Base-by-base conservation (phyloP, 768 basidiomycete genomes). In the Lentinus brumalis region DNA sequence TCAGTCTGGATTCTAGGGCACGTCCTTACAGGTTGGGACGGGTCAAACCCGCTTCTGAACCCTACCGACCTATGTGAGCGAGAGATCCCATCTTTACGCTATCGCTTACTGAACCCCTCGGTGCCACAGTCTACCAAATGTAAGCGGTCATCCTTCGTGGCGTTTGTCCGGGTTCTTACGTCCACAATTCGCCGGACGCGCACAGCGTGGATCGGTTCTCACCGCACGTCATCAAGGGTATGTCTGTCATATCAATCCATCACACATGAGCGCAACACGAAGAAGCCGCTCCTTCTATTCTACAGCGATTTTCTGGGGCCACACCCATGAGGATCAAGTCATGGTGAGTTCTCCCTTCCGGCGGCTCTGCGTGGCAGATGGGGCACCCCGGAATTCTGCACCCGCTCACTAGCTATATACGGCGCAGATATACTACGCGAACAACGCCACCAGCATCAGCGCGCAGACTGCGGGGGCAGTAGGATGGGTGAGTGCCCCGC, bases 141-240 rank as follows among this genome's bases (percentile, higher is more conserved):
- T 83, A 56, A 56, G 75, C 54, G 11, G 35, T 35, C 35, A 10
- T 8, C 61, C 26, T 35, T 9, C 40, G 14, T 35, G 40, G n/a
- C 47, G 15, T 26, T 49, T 21, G 2, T n/a, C 14, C 45, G 14
- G 26, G 14, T 10, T 31, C 4, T 53, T 3, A 0, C 29, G 21
- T 44, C 30, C 26, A 35, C 38, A 61, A 44, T 42, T 45, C 3
- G 3, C 39, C 35, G 18, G 29, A 38, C 11, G 61, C 40, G 21
- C 53, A 29, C 53, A 89, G 88, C 56, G 84, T 91, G 57, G 88
- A 91, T 66, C 86, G 88, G n/a, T 91, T 80, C 72, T 86, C 88
- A 8, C 88, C 88, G 32, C 89, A 91, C 66, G 88, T 90, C 56
- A 87, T 91, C 62, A 86, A 88, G 46, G 87, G 86, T 88, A 55